Percentiles rank a stretch among this genome's conserved stretches.
Evolutionary conservation across 2,329 filamentous ascomycete species (phyloP).

Genomic region (Trichoderma gracile): DNA sequence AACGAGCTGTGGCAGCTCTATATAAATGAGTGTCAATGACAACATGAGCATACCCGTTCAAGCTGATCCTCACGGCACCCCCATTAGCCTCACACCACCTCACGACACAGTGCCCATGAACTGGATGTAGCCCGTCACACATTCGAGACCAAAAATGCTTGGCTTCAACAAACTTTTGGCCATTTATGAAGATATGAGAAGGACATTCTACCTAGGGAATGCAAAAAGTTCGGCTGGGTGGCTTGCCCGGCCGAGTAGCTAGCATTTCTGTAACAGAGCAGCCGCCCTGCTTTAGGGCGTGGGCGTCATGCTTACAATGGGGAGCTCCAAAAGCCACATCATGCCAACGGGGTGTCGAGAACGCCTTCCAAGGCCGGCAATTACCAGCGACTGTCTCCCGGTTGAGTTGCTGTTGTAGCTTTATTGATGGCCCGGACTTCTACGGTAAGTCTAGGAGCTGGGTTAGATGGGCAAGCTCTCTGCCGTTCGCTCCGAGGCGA

Average conservation of each 20-base stretch:
- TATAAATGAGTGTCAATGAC: not conserved
- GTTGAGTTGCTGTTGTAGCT: not conserved
- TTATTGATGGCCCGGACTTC: not conserved
- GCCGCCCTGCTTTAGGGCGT: not conserved
- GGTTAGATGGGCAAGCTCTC: not conserved
- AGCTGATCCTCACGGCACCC: not conserved
- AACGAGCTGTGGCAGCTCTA: conserved; percentile 4
- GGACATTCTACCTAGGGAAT: too few relatives aligned
- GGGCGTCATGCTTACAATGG: conserved; percentile 19
- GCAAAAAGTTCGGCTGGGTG: not conserved
- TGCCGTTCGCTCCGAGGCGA: conserved; percentile 15
- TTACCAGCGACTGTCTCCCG: not conserved
- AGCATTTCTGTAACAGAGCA: not conserved
- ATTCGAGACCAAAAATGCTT: not conserved
- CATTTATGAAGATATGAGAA: conserved; percentile 22
- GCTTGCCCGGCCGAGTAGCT: conserved; percentile 6
- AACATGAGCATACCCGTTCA: not conserved
- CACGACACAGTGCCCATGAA: conserved; percentile 13
- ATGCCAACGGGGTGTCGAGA: not conserved
- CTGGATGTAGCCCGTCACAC: not conserved
- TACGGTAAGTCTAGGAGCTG: not conserved
- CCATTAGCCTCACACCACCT: not conserved
- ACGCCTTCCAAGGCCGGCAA: not conserved
- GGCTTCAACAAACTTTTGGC: conserved; percentile 24
- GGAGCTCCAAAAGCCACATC: conserved; percentile 5